phyloP scores from a whole-genome alignment of 768 basidiomycete species.

The Leccinum longicurvipes region DNA sequence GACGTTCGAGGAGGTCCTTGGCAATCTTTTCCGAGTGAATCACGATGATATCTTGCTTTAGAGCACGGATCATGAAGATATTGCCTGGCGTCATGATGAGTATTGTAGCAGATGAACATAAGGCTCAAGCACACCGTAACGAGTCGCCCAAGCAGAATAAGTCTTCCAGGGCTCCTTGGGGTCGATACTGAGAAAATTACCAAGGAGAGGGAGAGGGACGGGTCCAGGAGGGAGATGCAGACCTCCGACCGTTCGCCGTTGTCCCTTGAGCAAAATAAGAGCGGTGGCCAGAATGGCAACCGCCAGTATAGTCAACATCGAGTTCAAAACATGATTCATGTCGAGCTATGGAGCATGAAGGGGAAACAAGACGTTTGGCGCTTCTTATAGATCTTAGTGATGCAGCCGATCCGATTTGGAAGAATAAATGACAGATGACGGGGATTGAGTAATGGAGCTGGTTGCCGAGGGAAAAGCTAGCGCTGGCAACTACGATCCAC shows the following conservation, averaged over 20 bases:
- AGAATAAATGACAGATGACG: not conserved
- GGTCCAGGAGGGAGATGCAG: slow-evolving; percentile 17
- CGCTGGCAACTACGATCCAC: not conserved
- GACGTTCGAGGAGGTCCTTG: slow-evolving; percentile 25
- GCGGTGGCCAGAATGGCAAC: not conserved
- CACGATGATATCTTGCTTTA: slow-evolving; percentile 22
- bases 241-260: not conserved
- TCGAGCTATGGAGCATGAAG: not conserved
- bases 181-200: slow-evolving; percentile 17
- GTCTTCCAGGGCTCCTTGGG: slow-evolving; percentile 18
- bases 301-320: not conserved
- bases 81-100: slow-evolving; percentile 7
- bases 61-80: slow-evolving; percentile 19
- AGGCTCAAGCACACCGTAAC: slow-evolving; percentile 10
- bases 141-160: slow-evolving; percentile 17
- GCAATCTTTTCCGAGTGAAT: slow-evolving; percentile 27
- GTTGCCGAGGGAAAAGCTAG: not conserved
- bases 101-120: not conserved
- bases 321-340: not conserved
- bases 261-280: not conserved
- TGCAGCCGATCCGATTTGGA: not conserved
- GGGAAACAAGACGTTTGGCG: not conserved
- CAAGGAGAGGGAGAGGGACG: slow-evolving; percentile 18
- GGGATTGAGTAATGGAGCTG: not conserved
- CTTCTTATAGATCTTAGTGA: not conserved